Evolutionary conservation across 164 flowering plant genomes (phyloP).

Genomic region (Magnolia officinalis): DNA sequence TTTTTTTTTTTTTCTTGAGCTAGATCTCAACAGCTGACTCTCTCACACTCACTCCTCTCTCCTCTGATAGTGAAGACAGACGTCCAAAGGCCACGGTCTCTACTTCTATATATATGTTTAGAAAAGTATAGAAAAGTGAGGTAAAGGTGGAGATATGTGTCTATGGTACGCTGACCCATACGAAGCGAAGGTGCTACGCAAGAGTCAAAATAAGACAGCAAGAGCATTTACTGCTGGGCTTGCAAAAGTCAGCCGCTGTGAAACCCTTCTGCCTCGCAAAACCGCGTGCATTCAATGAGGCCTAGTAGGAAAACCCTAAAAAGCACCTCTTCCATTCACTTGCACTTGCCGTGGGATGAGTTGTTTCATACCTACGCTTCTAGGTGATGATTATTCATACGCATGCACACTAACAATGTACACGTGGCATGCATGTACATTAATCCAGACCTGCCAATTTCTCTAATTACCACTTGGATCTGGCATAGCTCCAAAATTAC

Average conservation of each 20-base stretch:
- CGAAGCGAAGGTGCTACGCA: constrained; percentile 3
- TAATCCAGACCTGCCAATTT: too few species aligned
- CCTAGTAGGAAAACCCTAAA: constrained; percentile 1
- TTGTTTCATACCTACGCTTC: too few species aligned
- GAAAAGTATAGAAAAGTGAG: constrained; percentile 9
- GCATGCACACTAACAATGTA: too few species aligned
- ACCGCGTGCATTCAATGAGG: constrained; percentile 61
- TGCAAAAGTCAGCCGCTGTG: constrained; percentile 37
- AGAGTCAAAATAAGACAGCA: constrained; percentile 35
- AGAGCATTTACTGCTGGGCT: constrained; percentile 28
- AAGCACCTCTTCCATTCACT: too few species aligned
- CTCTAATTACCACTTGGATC: too few species aligned
- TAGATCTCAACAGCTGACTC: not conserved
- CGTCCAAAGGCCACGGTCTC: constrained; percentile 9
- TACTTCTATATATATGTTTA: constrained; percentile 13
- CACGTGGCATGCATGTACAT: too few species aligned
- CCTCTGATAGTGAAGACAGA: constrained; percentile 7
- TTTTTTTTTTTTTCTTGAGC: not conserved
- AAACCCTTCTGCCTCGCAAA: constrained; percentile 32
- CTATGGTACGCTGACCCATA: constrained; percentile 20
- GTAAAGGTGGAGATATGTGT: not conserved
- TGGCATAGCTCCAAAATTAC: too few species aligned
- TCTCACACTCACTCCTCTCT: not conserved
- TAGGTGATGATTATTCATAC: too few species aligned
- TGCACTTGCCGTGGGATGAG: too few species aligned